Base-by-base conservation (phyloP, 2,329 filamentous ascomycete genomes). In the Orbilia quercus region DNA sequence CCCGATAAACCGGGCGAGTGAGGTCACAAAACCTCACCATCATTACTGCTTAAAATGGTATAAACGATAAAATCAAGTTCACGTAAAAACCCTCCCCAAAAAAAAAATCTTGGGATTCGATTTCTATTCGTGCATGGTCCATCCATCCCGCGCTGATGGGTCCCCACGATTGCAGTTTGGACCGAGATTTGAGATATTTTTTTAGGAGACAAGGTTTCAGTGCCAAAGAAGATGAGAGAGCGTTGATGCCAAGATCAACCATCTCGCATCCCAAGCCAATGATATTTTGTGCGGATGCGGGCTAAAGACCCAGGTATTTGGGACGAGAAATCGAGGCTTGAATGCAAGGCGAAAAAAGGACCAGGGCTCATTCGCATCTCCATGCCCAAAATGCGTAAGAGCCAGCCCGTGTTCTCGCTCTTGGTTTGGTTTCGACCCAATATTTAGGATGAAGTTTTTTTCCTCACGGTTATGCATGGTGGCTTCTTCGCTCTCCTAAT, bases 121-220 rank as follows among this genome's bases (percentile, higher is more conserved):
- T n/a, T n/a, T n/a, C n/a, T n/a, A n/a, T n/a, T n/a, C n/a, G n/a
- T n/a, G n/a, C n/a, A n/a, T 50, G 18, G 45, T n/a, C n/a, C n/a
- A n/a, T n/a, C 36, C 23, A 31, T 54, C 62, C 62, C 62, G 62
- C 53, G 42, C 45, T 14, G 42, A 57, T 57, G 66, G 53, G 34
- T 53, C 66, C 66, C 58, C 53, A 72, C 58, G 58, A 57, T n/a
- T 64, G 48, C 38, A 36, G 38, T 34, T 64, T 54, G 58, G 42
- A 22, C 67, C 48, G 47, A 57, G 31, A 66, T 73, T 73, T 73
- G 59, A 73, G 69, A 73, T 73, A 42, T 48, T 54, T 58, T 44
- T 54, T 12, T 51, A 53, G 67, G 53, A 53, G 58, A 7, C 16
- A 38, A 28, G 47, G 67, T 72, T 64, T 72, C 59, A 72, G 58